Evolutionary conservation across 306 rosid species (phyloP).

Genomic region (Prunus padus): DNA sequence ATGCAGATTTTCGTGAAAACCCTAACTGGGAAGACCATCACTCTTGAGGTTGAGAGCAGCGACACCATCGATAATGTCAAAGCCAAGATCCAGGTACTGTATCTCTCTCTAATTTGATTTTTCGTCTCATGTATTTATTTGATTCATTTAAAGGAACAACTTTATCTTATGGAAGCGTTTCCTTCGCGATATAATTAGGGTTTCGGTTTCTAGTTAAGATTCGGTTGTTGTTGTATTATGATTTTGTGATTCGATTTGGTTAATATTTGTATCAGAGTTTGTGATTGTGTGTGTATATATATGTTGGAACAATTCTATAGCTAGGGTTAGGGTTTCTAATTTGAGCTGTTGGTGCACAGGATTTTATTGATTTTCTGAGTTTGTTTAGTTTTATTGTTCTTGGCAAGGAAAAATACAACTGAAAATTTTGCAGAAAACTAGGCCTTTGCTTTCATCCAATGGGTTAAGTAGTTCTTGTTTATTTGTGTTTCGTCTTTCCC

Average conservation of each 20-base stretch:
- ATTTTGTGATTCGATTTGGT: neutral
- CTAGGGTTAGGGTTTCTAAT: neutral
- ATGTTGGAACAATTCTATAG: neutral
- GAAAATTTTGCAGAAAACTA: neutral
- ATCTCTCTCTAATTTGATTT: neutral
- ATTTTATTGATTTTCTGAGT: neutral
- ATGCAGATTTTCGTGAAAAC: slow-evolving; percentile 24
- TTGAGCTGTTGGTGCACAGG: neutral
- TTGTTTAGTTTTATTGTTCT: neutral
- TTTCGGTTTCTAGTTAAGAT: neutral
- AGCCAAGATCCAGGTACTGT: slow-evolving; percentile 22
- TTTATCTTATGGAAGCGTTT: neutral
- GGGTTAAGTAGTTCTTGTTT: neutral
- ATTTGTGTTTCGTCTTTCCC: neutral
- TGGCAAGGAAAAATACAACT: neutral
- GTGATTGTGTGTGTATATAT: neutral
- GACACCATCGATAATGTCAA: slow-evolving; percentile 24
- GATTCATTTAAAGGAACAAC: neutral
- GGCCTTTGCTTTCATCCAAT: neutral
- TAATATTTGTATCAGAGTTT: neutral
- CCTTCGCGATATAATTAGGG: neutral
- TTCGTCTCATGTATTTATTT: neutral
- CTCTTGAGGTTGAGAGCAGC: slow-evolving; percentile 23
- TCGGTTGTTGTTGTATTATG: neutral
- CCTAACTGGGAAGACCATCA: slow-evolving; percentile 19